Percentiles rank a stretch among this genome's conserved stretches.
phyloP scores from a whole-genome alignment of 257 asterid species.

The Solanum paucissectum region DNA sequence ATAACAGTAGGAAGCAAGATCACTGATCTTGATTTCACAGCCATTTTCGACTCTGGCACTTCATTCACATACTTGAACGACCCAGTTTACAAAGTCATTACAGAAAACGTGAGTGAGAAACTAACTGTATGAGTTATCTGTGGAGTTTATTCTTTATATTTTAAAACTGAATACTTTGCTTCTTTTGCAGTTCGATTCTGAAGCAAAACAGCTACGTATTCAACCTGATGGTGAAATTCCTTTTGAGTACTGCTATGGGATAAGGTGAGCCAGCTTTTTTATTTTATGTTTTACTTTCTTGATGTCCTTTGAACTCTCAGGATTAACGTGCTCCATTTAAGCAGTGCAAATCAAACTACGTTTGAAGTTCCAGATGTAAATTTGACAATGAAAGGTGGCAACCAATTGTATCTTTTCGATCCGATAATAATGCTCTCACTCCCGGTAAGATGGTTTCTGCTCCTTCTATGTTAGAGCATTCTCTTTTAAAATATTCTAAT shows the following conservation, averaged over 20 bases:
- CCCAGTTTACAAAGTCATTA: slow-evolving; percentile 62
- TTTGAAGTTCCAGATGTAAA: slow-evolving; percentile 43
- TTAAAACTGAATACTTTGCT: not conserved
- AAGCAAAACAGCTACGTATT: slow-evolving; percentile 43
- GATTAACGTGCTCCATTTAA: slow-evolving; percentile 3
- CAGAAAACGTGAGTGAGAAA: slow-evolving; percentile 41
- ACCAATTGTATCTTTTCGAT: slow-evolving; percentile 24
- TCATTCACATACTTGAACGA: slow-evolving; percentile 81
- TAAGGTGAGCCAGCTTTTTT: slow-evolving; percentile 29
- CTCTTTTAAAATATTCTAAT: slow-evolving; percentile 9
- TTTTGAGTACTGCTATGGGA: slow-evolving; percentile 69
- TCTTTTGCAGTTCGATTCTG: slow-evolving; percentile 54
- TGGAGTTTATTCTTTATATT: not conserved
- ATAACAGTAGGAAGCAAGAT: slow-evolving; percentile 45
- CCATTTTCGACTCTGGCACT: slow-evolving; percentile 89
- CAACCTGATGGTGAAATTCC: slow-evolving; percentile 33
- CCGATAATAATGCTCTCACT: slow-evolving; percentile 39
- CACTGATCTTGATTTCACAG: slow-evolving; percentile 43
- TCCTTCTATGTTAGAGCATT: not conserved
- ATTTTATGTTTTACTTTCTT: not conserved
- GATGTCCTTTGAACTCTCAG: not conserved
- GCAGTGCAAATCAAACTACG: slow-evolving; percentile 50
- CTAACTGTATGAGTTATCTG: not conserved
- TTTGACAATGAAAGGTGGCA: slow-evolving; percentile 84
- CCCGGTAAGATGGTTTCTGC: slow-evolving; percentile 25